These are phyloP conservation scores for Aspergillus fumigatiaffinis DNA, from an alignment of 2,329 filamentous ascomycete species.

Conservation along the genomic window DNA sequence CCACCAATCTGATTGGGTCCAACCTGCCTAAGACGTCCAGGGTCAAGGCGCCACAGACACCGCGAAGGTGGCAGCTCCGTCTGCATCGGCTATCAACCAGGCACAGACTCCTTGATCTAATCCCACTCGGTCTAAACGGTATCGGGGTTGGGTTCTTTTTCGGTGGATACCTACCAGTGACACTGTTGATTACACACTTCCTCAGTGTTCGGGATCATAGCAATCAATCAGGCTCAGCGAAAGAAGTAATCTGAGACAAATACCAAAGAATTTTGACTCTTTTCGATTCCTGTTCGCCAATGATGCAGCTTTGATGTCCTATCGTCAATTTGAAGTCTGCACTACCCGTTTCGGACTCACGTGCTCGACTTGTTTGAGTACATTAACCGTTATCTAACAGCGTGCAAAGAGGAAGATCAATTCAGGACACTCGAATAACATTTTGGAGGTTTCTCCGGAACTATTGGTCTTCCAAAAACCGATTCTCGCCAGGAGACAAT, in stretches of 20 bases:
- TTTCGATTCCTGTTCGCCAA: not conserved
- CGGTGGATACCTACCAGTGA: slow-evolving; percentile 4
- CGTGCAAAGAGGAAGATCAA: not conserved
- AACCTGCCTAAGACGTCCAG: slow-evolving; percentile 12
- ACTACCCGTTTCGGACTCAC: slow-evolving; percentile 7
- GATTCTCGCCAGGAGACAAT: slow-evolving; percentile 12
- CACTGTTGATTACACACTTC: not conserved
- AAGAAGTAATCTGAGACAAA: not conserved
- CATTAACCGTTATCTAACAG: not conserved
- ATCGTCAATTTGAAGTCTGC: not conserved
- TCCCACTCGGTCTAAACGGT: slow-evolving; percentile 17
- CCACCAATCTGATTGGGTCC: slow-evolving; percentile 17
- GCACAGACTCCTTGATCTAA: slow-evolving; percentile 14
- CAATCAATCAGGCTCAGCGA: not conserved
- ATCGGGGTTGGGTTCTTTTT: slow-evolving; percentile 13
- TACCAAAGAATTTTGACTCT: not conserved
- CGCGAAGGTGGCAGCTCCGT: slow-evolving; percentile 21
- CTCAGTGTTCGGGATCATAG: not conserved
- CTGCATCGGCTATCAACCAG: slow-evolving; percentile 11
- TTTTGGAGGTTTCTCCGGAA: not conserved
- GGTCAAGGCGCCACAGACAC: slow-evolving; percentile 16
- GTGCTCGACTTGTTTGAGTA: not conserved
- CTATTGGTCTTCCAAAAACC: not conserved
- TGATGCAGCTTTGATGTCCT: not conserved
- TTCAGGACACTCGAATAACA: not conserved